Base-by-base conservation (phyloP, 2,329 filamentous ascomycete species). In the Fusarium virguliforme region DNA sequence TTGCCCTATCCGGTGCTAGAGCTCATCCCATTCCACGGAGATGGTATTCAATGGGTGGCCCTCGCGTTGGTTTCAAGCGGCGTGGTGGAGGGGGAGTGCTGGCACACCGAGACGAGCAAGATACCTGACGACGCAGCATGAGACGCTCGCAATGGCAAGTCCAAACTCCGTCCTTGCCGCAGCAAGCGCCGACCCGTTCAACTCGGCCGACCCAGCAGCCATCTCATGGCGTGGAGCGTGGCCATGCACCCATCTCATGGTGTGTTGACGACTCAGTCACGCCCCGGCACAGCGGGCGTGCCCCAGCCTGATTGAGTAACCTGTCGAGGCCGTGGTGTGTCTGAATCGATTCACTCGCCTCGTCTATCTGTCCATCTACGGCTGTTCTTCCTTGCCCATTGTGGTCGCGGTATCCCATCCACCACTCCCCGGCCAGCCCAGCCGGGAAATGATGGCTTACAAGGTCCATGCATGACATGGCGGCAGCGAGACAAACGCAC, bases 1-100 rank as follows among this genome's bases (percentile, higher is more conserved):
- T 73, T 73, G 62, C 61, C 54, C 72, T 70, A 67, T 74, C 67
- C 62, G 64, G 71, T 71, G 12, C 71, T 62, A 64, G 61, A 62
- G 32, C 51, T 48, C 61, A 66, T 63, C 64, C 60, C 69, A 73
- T 74, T 71, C 72, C 72, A 74, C 30, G 46, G 69, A 30, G 62
- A 72, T 69, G 69, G 71, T 72, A 72, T 61, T 68, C 48, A 64
- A 38, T 57, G 62, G 57, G 18, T 69, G 62, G 66, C 37, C 60
- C 40, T 62, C 61, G 62, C 58, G 57, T 73, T 72, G 58, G 70
- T 62, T 65, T 67, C 56, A 48, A 65, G 60, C 66, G 67, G 41
- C 26, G 35, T 67, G 38, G 46, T 67, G 63, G 62, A 60, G 63
- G 60, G 41, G 63, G 70, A 34, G 59, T 62, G 51, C 30, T 41